These are phyloP conservation scores for Xylariomycetidae sp. DNA, from an alignment of 2,329 filamentous ascomycete species.

Conservation along the genomic window DNA sequence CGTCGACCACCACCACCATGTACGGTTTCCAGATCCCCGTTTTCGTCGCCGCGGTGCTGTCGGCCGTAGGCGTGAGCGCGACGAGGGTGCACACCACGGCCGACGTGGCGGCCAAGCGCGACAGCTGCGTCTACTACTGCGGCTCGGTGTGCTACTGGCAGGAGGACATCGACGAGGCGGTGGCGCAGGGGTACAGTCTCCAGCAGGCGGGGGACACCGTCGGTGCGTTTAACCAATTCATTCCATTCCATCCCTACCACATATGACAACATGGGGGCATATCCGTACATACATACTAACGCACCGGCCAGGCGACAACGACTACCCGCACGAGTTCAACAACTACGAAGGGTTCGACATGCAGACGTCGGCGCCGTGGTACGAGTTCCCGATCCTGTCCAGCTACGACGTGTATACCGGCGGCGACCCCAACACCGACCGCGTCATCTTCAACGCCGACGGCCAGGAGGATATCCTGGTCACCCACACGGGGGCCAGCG, in stretches of 20 bases:
- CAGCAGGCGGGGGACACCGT: constrained; percentile 13
- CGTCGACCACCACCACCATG: no score
- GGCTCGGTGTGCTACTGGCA: constrained; percentile 31
- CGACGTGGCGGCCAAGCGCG: no score
- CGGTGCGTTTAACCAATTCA: no score
- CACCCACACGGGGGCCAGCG: constrained; percentile 52
- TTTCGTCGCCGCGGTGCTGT: no score
- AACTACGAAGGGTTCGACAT: constrained; percentile 36
- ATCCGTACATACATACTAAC: no score
- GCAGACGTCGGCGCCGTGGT: constrained; percentile 31
- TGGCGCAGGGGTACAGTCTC: constrained; percentile 27
- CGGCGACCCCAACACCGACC: constrained; percentile 25
- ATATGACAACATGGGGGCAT: constrained; percentile 1
- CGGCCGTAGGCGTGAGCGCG: no score
- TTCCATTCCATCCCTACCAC: no score
- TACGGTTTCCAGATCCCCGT: no score
- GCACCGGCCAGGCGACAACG: constrained; percentile 24
- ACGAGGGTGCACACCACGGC: no score
- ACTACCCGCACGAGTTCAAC: constrained; percentile 37
- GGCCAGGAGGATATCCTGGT: constrained; percentile 47
- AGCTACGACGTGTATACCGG: constrained; percentile 29
- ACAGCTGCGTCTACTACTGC: constrained; percentile 29
- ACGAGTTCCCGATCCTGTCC: constrained; percentile 36
- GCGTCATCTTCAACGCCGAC: constrained; percentile 1
- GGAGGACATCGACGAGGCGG: constrained; percentile 26